Evolutionary conservation across 805 yeast genomes (phyloP).

Genomic region (Martiniozyma abietophila): DNA sequence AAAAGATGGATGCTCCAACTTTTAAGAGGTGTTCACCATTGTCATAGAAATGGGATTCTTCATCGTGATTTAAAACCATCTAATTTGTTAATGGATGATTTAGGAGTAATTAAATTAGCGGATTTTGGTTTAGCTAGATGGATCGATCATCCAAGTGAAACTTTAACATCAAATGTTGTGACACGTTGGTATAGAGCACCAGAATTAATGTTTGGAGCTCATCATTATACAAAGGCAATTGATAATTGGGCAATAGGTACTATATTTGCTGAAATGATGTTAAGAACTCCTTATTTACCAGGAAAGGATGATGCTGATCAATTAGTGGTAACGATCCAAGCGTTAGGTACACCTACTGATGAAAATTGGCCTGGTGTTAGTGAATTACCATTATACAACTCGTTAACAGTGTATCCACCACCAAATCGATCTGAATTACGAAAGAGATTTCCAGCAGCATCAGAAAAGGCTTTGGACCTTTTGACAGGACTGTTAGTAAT

Average conservation of each 20-base stretch:
- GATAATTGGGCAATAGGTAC: conserved; percentile 97
- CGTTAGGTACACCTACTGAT: conserved; percentile 94
- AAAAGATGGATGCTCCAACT: conserved; percentile 95
- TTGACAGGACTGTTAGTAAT: conserved; percentile 62
- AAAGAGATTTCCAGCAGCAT: conserved; percentile 82
- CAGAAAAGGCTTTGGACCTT: conserved; percentile 71
- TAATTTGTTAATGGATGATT: conserved; percentile 77
- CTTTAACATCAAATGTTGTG: conserved; percentile 85
- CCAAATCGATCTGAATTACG: conserved; percentile 76
- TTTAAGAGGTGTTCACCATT: conserved; percentile 87
- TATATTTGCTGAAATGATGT: conserved; percentile 92
- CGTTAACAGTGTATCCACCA: conserved; percentile 67
- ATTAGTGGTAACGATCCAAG: conserved; percentile 85
- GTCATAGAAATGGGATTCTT: conserved; percentile 82
- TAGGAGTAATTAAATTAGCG: conserved; percentile 84
- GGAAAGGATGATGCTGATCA: conserved; percentile 89
- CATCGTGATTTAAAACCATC: conserved; percentile 94
- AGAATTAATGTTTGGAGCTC: conserved; percentile 79
- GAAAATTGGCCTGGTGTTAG: conserved; percentile 86
- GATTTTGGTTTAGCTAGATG: conserved; percentile 96
- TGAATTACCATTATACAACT: conserved; percentile 64
- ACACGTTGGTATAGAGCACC: conserved; percentile 99
- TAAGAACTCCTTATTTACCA: conserved; percentile 90
- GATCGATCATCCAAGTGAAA: conserved; percentile 66
- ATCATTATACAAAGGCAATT: conserved; percentile 80